phyloP scores from a whole-genome alignment of 345 rosid genomes.

The Salix purpurea region DNA sequence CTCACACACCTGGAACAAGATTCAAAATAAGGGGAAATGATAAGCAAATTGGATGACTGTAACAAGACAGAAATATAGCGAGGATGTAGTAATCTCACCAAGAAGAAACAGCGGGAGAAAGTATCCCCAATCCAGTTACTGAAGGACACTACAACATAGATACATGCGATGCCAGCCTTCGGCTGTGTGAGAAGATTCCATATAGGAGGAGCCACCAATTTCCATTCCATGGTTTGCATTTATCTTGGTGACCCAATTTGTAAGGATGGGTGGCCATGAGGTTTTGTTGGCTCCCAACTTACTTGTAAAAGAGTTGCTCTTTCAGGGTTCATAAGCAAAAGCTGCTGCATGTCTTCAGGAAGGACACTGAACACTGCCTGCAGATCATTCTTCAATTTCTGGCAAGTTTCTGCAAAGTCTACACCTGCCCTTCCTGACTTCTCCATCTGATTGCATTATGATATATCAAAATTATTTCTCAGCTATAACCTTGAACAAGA shows the following conservation, averaged over 20 bases:
- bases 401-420: slow-evolving; percentile 42
- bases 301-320: slow-evolving; percentile 64
- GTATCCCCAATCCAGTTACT: slow-evolving; percentile 16
- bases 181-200: slow-evolving; percentile 16
- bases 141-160: slow-evolving; percentile 6
- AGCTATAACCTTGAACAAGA: not conserved
- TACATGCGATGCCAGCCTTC: slow-evolving; percentile 11
- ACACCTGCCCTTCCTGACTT: slow-evolving; percentile 41
- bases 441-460: slow-evolving; percentile 36
- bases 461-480: slow-evolving; percentile 4
- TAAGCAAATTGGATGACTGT: slow-evolving; percentile 5
- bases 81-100: slow-evolving; percentile 28
- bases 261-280: slow-evolving; percentile 27
- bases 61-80: not conserved
- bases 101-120: slow-evolving; percentile 7
- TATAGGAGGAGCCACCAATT: slow-evolving; percentile 11
- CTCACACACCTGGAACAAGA: slow-evolving; percentile 6
- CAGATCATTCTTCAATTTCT: slow-evolving; percentile 77
- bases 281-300: slow-evolving; percentile 23
- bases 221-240: not conserved
- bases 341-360: slow-evolving; percentile 85
- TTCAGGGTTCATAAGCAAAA: slow-evolving; percentile 79
- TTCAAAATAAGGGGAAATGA: slow-evolving; percentile 4
- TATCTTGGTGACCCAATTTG: slow-evolving; percentile 25
- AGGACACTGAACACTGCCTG: slow-evolving; percentile 63